These are phyloP conservation scores for Albophoma yamanashiensis DNA, from an alignment of 2,329 filamentous ascomycete species.

Conservation along the genomic window DNA sequence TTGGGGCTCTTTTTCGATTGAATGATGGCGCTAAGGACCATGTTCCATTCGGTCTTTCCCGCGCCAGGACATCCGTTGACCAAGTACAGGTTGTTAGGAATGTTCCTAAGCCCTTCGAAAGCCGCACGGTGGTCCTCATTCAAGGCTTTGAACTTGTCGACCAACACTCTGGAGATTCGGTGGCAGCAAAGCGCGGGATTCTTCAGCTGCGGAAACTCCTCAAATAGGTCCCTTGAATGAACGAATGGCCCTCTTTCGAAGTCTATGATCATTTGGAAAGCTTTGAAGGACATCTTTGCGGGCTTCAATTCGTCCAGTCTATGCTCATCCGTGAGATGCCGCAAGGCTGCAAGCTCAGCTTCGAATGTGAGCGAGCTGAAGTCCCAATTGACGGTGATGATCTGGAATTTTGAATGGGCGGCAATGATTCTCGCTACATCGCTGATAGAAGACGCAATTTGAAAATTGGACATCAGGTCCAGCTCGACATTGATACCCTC, in stretches of 20 bases:
- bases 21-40: conserved; percentile 27
- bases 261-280: conserved; percentile 21
- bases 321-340: conserved; percentile 11
- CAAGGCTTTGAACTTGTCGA: conserved; percentile 19
- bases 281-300: conserved; percentile 10
- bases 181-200: conserved; percentile 12
- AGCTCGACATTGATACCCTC: conserved; percentile 13
- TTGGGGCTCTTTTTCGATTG: conserved; percentile 17
- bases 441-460: conserved; percentile 37
- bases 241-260: conserved; percentile 13
- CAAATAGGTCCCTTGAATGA: conserved; percentile 12
- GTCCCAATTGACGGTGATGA: conserved; percentile 17
- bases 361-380: conserved; percentile 17
- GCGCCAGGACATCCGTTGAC: conserved; percentile 36
- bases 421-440: conserved; percentile 9
- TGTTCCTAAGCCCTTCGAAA: conserved; percentile 19
- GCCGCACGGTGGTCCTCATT: conserved; percentile 27
- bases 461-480: conserved; percentile 54
- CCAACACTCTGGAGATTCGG: conserved; percentile 12
- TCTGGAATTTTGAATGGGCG: conserved; percentile 7
- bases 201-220: conserved; percentile 20
- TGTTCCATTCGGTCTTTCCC: conserved; percentile 36
- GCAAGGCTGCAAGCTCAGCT: conserved; percentile 20
- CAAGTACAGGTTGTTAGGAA: conserved; percentile 32
- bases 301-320: conserved; percentile 9